These are phyloP conservation scores for Psilocybe cubensis DNA, from an alignment of 768 basidiomycete species.

Conservation along the genomic window DNA sequence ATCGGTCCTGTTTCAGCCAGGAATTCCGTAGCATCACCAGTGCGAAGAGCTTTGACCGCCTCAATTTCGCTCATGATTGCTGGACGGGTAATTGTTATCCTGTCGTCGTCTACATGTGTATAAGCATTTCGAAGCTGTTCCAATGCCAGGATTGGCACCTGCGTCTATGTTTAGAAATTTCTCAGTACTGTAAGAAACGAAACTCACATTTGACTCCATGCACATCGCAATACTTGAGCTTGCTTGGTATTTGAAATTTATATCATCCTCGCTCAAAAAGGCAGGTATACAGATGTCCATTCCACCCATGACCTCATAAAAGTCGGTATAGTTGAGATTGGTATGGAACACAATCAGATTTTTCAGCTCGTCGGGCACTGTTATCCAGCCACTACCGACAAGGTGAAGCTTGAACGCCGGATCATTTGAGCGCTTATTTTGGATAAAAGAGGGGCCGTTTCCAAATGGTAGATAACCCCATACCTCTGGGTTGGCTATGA, in stretches of 20 bases:
- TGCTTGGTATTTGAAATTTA: slow-evolving; percentile 10
- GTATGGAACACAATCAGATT: slow-evolving; percentile 12
- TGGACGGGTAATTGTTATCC: slow-evolving; percentile 11
- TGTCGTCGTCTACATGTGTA: slow-evolving; percentile 10
- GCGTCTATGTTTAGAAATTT: neutral
- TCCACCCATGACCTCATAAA: slow-evolving; percentile 9
- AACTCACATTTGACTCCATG: slow-evolving; percentile 13
- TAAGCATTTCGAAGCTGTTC: slow-evolving; percentile 9
- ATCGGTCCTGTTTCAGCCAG: neutral
- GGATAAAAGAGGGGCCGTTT: neutral
- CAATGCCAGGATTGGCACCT: slow-evolving; percentile 12
- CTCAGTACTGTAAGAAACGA: too few relatives aligned
- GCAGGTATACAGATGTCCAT: slow-evolving; percentile 18
- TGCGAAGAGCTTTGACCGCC: slow-evolving; percentile 13
- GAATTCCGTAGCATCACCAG: slow-evolving; percentile 4
- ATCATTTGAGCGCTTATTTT: neutral
- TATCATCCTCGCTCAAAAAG: neutral
- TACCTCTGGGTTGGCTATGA: slow-evolving; percentile 1
- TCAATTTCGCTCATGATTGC: slow-evolving; percentile 15
- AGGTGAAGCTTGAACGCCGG: slow-evolving; percentile 13
- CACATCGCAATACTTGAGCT: slow-evolving; percentile 19
- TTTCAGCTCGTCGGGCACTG: slow-evolving; percentile 8
- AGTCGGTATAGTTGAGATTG: slow-evolving; percentile 8
- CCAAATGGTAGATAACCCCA: slow-evolving; percentile 11
- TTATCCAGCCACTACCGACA: slow-evolving; percentile 7